phyloP scores from a whole-genome alignment of 2,329 filamentous ascomycete genomes.

The Xylariaceae sp. region DNA sequence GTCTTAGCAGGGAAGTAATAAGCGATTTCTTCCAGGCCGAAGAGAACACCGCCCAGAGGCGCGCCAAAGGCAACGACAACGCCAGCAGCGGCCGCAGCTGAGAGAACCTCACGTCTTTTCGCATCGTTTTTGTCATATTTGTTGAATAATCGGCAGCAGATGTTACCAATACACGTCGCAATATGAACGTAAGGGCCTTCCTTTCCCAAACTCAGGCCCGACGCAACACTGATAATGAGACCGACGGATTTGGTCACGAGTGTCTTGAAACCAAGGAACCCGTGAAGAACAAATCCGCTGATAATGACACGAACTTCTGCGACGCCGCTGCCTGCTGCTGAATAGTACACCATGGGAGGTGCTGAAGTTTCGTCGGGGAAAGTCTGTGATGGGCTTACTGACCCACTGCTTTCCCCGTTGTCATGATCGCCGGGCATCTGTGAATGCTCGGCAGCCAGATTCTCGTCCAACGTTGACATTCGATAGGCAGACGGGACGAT shows the following conservation, averaged over 20 bases:
- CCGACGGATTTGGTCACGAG: conserved; percentile 78
- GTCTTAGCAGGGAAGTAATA: conserved; percentile 99
- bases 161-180: conserved; percentile 90
- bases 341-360: conserved; percentile 83
- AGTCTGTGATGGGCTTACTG: conserved; percentile 37
- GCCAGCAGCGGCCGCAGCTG: conserved; percentile 83
- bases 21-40: conserved; percentile 89
- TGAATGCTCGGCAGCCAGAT: conserved; percentile 64
- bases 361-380: conserved; percentile 35
- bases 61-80: conserved; percentile 93
- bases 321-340: conserved; percentile 90
- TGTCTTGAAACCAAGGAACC: conserved; percentile 85
- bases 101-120: conserved; percentile 90
- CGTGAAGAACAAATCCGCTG: conserved; percentile 95
- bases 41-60: conserved; percentile 79
- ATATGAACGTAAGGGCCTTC: conserved; percentile 97
- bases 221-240: conserved; percentile 82
- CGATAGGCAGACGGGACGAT: conserved; percentile 85
- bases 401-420: conserved; percentile 39
- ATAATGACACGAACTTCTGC: conserved; percentile 96
- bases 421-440: conserved; percentile 37
- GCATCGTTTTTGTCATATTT: conserved; percentile 95
- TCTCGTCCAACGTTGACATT: conserved; percentile 85
- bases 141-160: conserved; percentile 83
- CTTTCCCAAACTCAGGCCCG: conserved; percentile 89